Evolutionary conservation across 2,329 filamentous ascomycete genomes (phyloP).

Genomic region (Zymoseptoria tritici): DNA sequence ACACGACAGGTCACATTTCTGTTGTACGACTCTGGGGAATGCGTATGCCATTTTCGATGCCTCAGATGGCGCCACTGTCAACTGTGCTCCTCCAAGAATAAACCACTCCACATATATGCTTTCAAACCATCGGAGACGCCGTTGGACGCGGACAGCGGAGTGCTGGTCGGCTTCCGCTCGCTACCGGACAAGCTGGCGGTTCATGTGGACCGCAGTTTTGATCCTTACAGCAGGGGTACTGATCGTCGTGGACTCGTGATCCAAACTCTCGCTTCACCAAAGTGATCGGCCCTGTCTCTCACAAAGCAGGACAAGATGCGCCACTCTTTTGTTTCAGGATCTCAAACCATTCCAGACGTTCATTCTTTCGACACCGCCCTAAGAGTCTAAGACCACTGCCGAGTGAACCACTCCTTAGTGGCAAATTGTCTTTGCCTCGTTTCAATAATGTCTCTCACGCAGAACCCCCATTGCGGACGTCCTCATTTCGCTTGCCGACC

Average conservation of each 20-base stretch:
- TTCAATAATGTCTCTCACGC: too few species aligned
- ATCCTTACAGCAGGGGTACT: background rate
- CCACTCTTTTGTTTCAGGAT: background rate
- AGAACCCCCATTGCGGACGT: background rate
- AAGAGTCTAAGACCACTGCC: background rate
- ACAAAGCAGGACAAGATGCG: background rate
- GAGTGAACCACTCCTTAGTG: background rate
- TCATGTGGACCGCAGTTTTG: background rate
- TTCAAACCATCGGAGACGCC: background rate
- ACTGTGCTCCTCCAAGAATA: background rate
- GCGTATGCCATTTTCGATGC: background rate
- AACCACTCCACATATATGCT: background rate
- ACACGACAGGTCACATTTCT: background rate
- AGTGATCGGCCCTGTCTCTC: background rate
- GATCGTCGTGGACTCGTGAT: background rate
- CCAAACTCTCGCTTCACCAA: background rate
- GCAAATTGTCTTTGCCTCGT: background rate
- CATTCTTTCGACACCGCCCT: background rate
- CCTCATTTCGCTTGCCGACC: background rate
- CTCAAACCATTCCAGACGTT: background rate
- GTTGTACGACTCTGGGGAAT: background rate
- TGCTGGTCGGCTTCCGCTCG: background rate
- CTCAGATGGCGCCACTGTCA: background rate
- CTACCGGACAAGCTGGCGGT: background rate
- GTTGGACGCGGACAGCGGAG: background rate